Evolutionary conservation across 148 eudicot genomes (phyloP).

Genomic region (Amaranthus palmeri): DNA sequence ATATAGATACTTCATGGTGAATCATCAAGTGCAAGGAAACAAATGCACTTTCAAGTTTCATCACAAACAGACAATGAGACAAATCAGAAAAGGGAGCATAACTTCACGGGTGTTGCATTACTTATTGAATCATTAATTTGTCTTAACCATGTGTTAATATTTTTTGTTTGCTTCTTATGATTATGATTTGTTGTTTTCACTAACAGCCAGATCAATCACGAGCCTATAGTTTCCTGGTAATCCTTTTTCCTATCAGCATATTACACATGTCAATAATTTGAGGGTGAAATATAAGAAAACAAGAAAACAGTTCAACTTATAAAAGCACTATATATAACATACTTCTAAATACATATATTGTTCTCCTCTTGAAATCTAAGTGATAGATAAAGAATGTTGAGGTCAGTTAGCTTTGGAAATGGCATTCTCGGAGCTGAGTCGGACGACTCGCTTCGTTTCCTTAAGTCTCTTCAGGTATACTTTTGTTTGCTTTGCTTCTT

Average conservation of each 20-base stretch:
- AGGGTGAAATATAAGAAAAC: not conserved
- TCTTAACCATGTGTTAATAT: not conserved
- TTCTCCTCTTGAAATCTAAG: not conserved
- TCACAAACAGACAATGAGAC: not conserved
- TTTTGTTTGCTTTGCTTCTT: not conserved
- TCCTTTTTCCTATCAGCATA: slow-evolving; percentile 11
- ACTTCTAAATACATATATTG: not conserved
- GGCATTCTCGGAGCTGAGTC: slow-evolving; percentile 22
- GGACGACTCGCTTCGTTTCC: slow-evolving; percentile 39
- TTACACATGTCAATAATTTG: slow-evolving; percentile 12
- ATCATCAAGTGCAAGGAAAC: not conserved
- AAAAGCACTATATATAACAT: not conserved
- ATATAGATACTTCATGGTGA: not conserved
- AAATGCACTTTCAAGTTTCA: slow-evolving; percentile 7
- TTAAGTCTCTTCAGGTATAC: slow-evolving; percentile 57
- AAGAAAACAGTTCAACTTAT: not conserved
- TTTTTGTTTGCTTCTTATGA: slow-evolving; percentile 11
- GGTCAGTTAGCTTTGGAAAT: slow-evolving; percentile 15
- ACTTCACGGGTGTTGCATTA: slow-evolving; percentile 28
- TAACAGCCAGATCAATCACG: slow-evolving; percentile 25
- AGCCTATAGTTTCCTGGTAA: slow-evolving; percentile 18
- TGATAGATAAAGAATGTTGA: slow-evolving; percentile 22
- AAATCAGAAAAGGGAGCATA: not conserved
- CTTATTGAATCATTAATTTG: not conserved
- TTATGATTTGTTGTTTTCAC: slow-evolving; percentile 13